Conservation (phyloP, 257 asterid species). For the Jacaranda copaia region DNA sequence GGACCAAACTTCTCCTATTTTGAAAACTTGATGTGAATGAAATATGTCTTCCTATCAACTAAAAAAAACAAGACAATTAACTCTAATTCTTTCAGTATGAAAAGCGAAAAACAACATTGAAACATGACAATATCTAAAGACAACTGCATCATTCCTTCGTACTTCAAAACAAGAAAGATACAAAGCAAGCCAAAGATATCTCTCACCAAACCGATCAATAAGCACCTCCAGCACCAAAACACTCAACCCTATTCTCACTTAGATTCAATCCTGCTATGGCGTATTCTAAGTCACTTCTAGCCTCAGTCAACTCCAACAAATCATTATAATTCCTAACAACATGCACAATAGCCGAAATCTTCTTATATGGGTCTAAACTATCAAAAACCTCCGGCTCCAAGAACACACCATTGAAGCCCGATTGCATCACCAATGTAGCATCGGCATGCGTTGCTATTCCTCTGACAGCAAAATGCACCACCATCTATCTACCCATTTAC, state of each 20-base stretch:
- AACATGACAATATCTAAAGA: too few species aligned
- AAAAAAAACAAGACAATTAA: not conserved
- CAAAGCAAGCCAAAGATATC: conserved; percentile 20
- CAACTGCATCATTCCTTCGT: too few species aligned
- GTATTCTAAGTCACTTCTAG: conserved; percentile 72
- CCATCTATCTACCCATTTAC: conserved; percentile 92
- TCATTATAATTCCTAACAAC: too few species aligned
- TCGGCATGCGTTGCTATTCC: conserved; percentile 89
- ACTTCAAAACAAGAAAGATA: too few species aligned
- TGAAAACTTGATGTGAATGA: too few species aligned
- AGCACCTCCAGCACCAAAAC: conserved; percentile 41
- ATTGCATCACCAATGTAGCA: too few species aligned
- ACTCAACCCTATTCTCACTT: conserved; percentile 52
- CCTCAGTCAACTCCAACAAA: too few species aligned
- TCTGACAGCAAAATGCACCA: conserved; percentile 86
- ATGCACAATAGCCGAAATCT: conserved; percentile 69
- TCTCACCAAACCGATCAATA: conserved; percentile 42
- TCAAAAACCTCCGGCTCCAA: conserved; percentile 65
- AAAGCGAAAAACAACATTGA: too few species aligned
- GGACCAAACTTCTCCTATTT: too few species aligned
- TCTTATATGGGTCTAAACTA: conserved; percentile 63
- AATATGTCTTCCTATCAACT: too few species aligned
- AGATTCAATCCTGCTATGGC: conserved; percentile 62
- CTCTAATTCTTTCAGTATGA: conserved; percentile 32
- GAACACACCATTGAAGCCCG: conserved; percentile 83